Base-by-base conservation (phyloP, 2,329 filamentous ascomycete species). In the Monilinia fructicola region DNA sequence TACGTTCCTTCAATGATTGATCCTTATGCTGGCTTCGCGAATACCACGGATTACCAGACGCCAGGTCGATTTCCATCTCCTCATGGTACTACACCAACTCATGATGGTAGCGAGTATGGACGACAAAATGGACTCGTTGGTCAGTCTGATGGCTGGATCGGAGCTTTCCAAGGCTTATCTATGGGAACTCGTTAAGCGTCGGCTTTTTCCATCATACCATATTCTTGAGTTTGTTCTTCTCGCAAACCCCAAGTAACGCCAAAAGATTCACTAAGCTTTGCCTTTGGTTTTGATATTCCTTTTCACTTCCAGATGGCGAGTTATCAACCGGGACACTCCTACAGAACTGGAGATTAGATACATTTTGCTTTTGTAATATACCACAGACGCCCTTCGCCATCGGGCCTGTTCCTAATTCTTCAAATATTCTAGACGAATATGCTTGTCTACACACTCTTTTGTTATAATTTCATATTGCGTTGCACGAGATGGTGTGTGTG, bases 101-200 rank as follows among this genome's bases (percentile, higher is more conserved):
- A 77, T 54, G 80, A 81, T 65, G 70, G 74, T 23, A 75, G 71
- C 23, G 81, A 82, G 12, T 75, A 78, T 84, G 67, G 75, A 77
- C 61, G 76, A 77, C 40, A 82, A 82, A 73, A 80, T 72, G 67
- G 73, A 71, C 61, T 78, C 76, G 67, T 76, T 71, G 56, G 72
- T 71, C 31, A 78, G 73, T 73, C 72, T 21, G 77, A 82, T 58
- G 87, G 90, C 60, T 91, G 89, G 88, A 78, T 83, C 35, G 79
- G 66, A 40, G 80, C 64, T 7, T 91, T 92, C 76, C 89, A 92
- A 76, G 85, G 89, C 12, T 79, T 93, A 23, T 93, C 90, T 2
- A 83, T 93, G 69, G 90, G 90, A 74, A 73, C 69, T 62, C 75
- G 74, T 44, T 77, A 73, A 65, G 31, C 1, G 56, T 21, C n/a